Percentiles rank a stretch among this genome's conserved stretches.
Evolutionary conservation across 768 basidiomycete species (phyloP).

Genomic region (Sistotremastrum suecicum): DNA sequence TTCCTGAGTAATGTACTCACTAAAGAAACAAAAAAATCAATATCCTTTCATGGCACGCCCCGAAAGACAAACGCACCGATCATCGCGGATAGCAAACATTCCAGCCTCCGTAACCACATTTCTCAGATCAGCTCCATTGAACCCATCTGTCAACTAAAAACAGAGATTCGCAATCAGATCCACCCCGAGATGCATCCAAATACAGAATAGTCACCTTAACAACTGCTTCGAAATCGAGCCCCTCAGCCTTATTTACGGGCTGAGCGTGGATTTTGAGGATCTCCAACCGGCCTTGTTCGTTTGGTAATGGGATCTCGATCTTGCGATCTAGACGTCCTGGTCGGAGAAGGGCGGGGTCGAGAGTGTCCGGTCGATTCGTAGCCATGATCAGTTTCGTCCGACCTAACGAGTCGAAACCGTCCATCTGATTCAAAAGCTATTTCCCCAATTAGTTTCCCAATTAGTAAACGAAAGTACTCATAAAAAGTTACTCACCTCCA

Average conservation of each 20-base stretch:
- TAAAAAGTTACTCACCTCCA: constrained; percentile 52
- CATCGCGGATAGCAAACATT: constrained; percentile 98
- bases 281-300: constrained; percentile 91
- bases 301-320: constrained; percentile 94
- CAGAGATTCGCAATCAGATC: constrained; percentile 5
- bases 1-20: constrained; percentile 87
- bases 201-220: constrained; percentile 51
- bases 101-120: constrained; percentile 94
- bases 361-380: constrained; percentile 96
- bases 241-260: constrained; percentile 87
- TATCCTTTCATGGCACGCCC: not conserved
- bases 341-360: constrained; percentile 91
- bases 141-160: constrained; percentile 65
- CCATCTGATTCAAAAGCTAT: constrained; percentile 96
- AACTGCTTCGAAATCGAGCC: constrained; percentile 95
- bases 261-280: constrained; percentile 95
- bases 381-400: constrained; percentile 98
- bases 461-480: too few relatives aligned
- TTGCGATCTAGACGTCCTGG: constrained; percentile 95
- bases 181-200: not conserved
- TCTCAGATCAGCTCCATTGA: constrained; percentile 93
- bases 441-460: not conserved
- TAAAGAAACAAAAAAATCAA: constrained; percentile 13
- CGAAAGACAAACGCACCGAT: constrained; percentile 39
- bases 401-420: constrained; percentile 96